phyloP scores from a whole-genome alignment of 768 basidiomycete genomes.

The Mycena kentingensis region DNA sequence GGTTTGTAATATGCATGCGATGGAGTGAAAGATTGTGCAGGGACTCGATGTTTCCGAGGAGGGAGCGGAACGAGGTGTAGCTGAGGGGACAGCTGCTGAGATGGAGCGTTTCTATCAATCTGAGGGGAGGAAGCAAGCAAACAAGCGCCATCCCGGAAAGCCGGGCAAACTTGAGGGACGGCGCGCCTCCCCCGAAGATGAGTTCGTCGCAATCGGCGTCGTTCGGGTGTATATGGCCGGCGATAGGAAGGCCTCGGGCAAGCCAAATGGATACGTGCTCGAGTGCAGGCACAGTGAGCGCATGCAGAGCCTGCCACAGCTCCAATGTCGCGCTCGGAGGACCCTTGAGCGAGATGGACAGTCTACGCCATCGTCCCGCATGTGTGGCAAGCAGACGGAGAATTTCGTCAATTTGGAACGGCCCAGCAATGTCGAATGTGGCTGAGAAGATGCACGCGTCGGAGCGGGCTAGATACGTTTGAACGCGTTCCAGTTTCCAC shows the following conservation, averaged over 20 bases:
- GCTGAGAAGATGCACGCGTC: conserved; percentile 40
- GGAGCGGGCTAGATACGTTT: conserved; percentile 41
- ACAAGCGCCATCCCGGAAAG: conserved; percentile 45
- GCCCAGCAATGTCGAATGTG: conserved; percentile 32
- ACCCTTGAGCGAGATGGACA: conserved; percentile 34
- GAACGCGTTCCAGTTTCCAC: conserved; percentile 18
- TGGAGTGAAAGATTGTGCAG: conserved; percentile 46
- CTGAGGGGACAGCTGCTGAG: conserved; percentile 45
- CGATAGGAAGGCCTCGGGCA: conserved; percentile 29
- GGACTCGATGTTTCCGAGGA: conserved; percentile 37
- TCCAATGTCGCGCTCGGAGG: conserved; percentile 26
- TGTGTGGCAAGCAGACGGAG: conserved; percentile 36
- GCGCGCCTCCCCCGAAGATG: conserved; percentile 37
- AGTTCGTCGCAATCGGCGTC: conserved; percentile 29
- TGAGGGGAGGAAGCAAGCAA: conserved; percentile 40
- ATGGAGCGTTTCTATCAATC: conserved; percentile 41
- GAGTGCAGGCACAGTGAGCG: conserved; percentile 34
- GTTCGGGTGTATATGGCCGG: conserved; percentile 30
- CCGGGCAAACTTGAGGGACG: conserved; percentile 42
- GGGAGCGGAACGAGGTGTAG: conserved; percentile 36
- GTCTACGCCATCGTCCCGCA: conserved; percentile 41
- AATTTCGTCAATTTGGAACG: conserved; percentile 28
- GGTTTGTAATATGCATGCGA: conserved; percentile 34
- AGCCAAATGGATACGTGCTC: conserved; percentile 43
- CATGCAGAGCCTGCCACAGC: conserved; percentile 30